A percentile compares a stretch with the other conserved stretches of the same genome.
phyloP scores from a whole-genome alignment of 768 basidiomycete species.

The Termitomyces sp. region DNA sequence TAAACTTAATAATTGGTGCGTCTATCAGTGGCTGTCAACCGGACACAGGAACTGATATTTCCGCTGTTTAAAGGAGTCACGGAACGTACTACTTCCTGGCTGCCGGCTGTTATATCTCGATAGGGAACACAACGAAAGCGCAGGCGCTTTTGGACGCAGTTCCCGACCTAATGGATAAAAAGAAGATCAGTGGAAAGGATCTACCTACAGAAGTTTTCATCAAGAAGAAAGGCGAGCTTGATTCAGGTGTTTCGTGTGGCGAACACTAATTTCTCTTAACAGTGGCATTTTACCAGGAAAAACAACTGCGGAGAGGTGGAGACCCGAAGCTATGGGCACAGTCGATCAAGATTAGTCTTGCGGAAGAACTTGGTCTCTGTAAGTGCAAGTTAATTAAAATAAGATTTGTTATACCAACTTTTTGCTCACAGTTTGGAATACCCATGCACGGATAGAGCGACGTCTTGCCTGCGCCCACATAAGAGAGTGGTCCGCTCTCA shows the following conservation, averaged over 20 bases:
- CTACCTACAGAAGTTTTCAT: conserved; percentile 75
- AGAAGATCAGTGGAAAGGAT: conserved; percentile 61
- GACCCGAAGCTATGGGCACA: conserved; percentile 46
- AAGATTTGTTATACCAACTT: background rate
- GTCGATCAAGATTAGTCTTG: conserved; percentile 59
- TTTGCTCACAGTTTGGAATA: conserved; percentile 65
- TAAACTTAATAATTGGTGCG: conserved; percentile 63
- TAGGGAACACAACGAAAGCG: conserved; percentile 52
- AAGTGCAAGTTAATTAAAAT: conserved; percentile 18
- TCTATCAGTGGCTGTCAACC: conserved; percentile 6
- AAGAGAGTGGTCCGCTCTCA: conserved; percentile 41
- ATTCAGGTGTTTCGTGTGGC: background rate
- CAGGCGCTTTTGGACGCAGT: conserved; percentile 57
- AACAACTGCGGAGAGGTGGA: conserved; percentile 52
- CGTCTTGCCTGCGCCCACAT: conserved; percentile 57
- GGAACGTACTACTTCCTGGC: conserved; percentile 77
- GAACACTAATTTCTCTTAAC: background rate
- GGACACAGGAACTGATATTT: background rate
- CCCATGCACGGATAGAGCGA: conserved; percentile 54
- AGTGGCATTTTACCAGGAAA: conserved; percentile 76
- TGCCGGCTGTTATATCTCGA: conserved; percentile 65
- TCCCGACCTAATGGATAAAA: conserved; percentile 53
- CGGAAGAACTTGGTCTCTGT: conserved; percentile 77
- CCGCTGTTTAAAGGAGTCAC: conserved; percentile 57
- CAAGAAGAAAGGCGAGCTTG: conserved; percentile 61